phyloP scores from a whole-genome alignment of 768 basidiomycete genomes.

The Auricularia auricula-judae region DNA sequence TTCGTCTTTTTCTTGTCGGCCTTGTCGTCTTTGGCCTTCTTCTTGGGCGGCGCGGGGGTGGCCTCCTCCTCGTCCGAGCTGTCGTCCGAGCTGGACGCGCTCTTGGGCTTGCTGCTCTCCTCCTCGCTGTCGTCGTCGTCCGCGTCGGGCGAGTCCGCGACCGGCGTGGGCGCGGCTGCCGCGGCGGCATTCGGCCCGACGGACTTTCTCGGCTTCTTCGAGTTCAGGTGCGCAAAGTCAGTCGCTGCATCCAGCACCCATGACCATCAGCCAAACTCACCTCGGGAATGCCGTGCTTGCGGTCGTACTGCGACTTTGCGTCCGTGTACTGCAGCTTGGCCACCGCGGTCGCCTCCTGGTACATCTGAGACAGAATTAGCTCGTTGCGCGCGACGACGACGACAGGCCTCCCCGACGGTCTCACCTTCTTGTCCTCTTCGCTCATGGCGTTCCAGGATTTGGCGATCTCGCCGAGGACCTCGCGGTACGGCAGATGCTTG shows the following conservation, averaged over 20 bases:
- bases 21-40: background rate
- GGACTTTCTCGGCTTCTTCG: slow-evolving; percentile 1
- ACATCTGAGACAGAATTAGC: slow-evolving; percentile 29
- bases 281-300: slow-evolving; percentile 33
- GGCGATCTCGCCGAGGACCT: slow-evolving; percentile 61
- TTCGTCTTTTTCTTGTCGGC: background rate
- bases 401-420: slow-evolving; percentile 17
- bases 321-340: slow-evolving; percentile 27
- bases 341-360: slow-evolving; percentile 21
- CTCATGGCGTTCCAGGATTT: slow-evolving; percentile 63
- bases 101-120: slow-evolving; percentile 16
- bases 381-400: slow-evolving; percentile 8
- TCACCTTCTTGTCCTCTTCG: slow-evolving; percentile 61
- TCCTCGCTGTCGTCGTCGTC: slow-evolving; percentile 23
- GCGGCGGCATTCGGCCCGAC: slow-evolving; percentile 27
- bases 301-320: slow-evolving; percentile 55
- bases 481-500: slow-evolving; percentile 56
- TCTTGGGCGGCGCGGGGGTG: background rate
- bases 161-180: slow-evolving; percentile 12
- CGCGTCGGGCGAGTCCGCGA: slow-evolving; percentile 13
- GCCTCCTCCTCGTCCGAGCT: background rate
- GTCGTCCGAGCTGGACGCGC: background rate
- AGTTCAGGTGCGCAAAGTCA: slow-evolving; percentile 12
- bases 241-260: slow-evolving; percentile 48
- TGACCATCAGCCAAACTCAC: background rate